phyloP scores from a whole-genome alignment of 2,329 filamentous ascomycete genomes.

The Helotiales sp. region DNA sequence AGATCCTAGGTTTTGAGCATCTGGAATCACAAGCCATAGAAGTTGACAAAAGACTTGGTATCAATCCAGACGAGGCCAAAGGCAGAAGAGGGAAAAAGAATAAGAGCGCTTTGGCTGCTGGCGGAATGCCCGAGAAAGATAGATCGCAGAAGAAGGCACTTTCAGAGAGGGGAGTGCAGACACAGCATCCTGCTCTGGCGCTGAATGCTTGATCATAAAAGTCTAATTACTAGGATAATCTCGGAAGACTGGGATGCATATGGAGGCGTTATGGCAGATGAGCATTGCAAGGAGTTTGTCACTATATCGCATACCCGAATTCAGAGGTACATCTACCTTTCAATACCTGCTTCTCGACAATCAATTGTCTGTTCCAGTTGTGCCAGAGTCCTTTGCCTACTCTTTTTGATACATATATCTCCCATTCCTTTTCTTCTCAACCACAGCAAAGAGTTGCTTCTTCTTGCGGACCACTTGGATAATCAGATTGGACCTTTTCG shows the following conservation, averaged over 20 bases:
- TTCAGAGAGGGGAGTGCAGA: conserved; percentile 22
- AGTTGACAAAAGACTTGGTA: conserved; percentile 51
- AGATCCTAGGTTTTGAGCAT: conserved; percentile 62
- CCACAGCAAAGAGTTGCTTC: conserved; percentile 29
- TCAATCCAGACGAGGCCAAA: conserved; percentile 23
- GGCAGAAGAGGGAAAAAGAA: conserved; percentile 28
- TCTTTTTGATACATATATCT: not conserved
- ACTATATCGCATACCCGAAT: not conserved
- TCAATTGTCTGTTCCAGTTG: too few species aligned
- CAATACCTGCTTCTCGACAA: not conserved
- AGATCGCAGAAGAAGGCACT: conserved; percentile 29
- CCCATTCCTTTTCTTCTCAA: conserved; percentile 4
- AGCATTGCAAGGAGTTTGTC: conserved; percentile 9
- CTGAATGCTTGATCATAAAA: not conserved
- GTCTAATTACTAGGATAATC: not conserved
- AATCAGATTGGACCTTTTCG: not conserved
- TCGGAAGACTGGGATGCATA: conserved; percentile 4
- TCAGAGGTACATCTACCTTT: not conserved
- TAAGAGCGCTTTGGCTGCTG: conserved; percentile 47
- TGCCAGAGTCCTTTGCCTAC: too few species aligned
- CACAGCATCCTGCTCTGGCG: not conserved
- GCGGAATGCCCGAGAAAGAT: conserved; percentile 42
- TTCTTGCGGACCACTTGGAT: conserved; percentile 19
- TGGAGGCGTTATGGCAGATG: conserved; percentile 9
- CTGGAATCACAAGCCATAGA: conserved; percentile 63